Conservation (phyloP, 2,329 filamentous ascomycete species). For the Cladosporium sp. region DNA sequence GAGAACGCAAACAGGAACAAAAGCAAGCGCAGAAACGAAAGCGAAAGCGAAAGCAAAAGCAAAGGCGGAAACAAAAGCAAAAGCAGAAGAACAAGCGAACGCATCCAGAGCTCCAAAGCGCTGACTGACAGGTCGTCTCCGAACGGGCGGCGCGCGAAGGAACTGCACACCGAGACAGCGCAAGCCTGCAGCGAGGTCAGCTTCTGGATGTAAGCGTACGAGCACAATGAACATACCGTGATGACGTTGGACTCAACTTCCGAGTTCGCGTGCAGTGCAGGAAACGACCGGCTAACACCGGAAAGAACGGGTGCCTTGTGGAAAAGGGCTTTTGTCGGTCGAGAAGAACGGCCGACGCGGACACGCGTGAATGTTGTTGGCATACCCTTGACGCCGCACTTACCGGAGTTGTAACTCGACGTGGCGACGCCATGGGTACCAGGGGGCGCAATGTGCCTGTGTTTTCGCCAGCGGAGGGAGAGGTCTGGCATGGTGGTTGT, state of each 20-base stretch:
- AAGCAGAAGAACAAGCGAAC: background rate
- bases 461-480: background rate
- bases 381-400: background rate
- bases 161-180: too few relatives aligned
- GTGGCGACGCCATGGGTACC: background rate
- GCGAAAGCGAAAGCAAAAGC: background rate
- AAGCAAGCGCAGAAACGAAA: background rate
- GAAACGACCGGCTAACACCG: too few relatives aligned
- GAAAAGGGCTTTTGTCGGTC: too few relatives aligned
- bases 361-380: background rate
- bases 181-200: too few relatives aligned
- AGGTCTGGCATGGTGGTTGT: background rate
- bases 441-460: background rate
- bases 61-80: background rate
- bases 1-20: background rate
- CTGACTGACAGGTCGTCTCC: background rate
- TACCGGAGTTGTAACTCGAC: background rate
- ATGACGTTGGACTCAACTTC: too few relatives aligned
- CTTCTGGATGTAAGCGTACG: too few relatives aligned
- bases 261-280: too few relatives aligned
- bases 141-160: too few relatives aligned
- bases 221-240: too few relatives aligned
- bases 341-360: too few relatives aligned
- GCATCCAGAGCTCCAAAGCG: background rate
- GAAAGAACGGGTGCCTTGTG: too few relatives aligned